Base-by-base conservation (phyloP, 1,139 yeast species). In the Nematodospora anomalae region DNA sequence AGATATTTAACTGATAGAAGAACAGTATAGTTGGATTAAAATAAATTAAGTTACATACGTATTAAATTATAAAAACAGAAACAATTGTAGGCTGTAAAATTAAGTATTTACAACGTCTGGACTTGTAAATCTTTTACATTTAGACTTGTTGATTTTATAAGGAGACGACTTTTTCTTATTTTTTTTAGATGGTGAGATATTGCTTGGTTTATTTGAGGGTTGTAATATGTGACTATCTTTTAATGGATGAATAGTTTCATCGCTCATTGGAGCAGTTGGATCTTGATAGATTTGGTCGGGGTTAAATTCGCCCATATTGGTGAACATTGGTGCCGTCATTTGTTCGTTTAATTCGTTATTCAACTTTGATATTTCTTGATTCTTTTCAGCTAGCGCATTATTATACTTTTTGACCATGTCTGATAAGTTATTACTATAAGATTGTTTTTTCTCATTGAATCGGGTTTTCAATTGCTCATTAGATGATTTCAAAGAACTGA, bases 1-100 rank as follows among this genome's bases (percentile, higher is more conserved):
- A 80, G 96, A 51, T 88, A 79, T 60, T 72, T 89, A 64, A 77
- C 89, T 33, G 97, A 90, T 62, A 77, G 95, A 66, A 76, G 94
- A 57, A 79, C 88, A 11, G 86, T 88, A 29, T 84, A 62, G 42
- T 3, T 3, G 20, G 13, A 16, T 13, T 21, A 18, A 10, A 11
- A 11, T 24, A 14, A 26, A 26, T 26, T 6, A 18, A 18, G 21
- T 18, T 18, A 18, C 21, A 18, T 18, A 18, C 18, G 21, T 16
- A 15, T 30, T 11, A 28, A 33, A 13, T 11, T 26, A 13, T 8
- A 28, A 28, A 26, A 8, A n/a, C 15, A 24, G 2, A 8, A 8
- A n/a, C 15, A 24, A 2, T 4, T 18, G 24, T 9, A 12, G 26
- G 16, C 5, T 12, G 27, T 25, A 25, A 8, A 25, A 8, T 14